A percentile compares a stretch with the other conserved stretches of the same genome.
These are phyloP conservation scores for Lignosus rhinocerotis DNA, from an alignment of 1,284 basidiomycete genomes.

Conservation along the genomic window DNA sequence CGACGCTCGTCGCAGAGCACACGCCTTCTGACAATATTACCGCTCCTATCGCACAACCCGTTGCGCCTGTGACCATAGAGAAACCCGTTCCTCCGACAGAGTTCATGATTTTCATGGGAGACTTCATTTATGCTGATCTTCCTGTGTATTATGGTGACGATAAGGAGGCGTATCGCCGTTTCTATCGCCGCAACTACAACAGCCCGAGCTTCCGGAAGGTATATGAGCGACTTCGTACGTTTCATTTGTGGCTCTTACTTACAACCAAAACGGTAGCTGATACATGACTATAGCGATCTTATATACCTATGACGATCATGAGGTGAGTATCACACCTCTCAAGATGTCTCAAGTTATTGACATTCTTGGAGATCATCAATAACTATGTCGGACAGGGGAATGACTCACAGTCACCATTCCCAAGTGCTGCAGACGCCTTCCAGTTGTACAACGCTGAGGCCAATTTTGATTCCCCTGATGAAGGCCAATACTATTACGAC, in stretches of 20 bases:
- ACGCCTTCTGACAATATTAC: constrained; percentile 7
- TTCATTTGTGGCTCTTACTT: constrained; percentile 1
- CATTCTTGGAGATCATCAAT: constrained; percentile 51
- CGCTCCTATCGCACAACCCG: background rate
- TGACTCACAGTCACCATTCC: constrained; percentile 55
- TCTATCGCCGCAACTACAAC: constrained; percentile 68
- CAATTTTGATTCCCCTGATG: constrained; percentile 56
- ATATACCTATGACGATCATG: constrained; percentile 69
- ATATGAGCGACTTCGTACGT: constrained; percentile 67
- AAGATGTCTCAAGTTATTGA: constrained; percentile 3
- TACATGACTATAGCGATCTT: constrained; percentile 52
- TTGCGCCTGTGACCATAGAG: constrained; percentile 5
- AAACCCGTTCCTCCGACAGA: constrained; percentile 35
- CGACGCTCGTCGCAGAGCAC: background rate
- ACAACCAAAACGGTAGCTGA: background rate
- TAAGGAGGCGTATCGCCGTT: constrained; percentile 56
- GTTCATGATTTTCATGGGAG: constrained; percentile 69
- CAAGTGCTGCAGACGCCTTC: constrained; percentile 65
- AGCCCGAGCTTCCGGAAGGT: constrained; percentile 65
- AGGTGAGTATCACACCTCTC: constrained; percentile 38
- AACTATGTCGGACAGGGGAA: constrained; percentile 62
- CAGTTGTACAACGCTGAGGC: constrained; percentile 65
- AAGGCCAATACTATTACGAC: constrained; percentile 61
- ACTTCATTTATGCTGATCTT: constrained; percentile 80
- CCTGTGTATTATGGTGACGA: constrained; percentile 62